phyloP scores from a whole-genome alignment of 2,329 filamentous ascomycete genomes.

The Fusarium sp. region DNA sequence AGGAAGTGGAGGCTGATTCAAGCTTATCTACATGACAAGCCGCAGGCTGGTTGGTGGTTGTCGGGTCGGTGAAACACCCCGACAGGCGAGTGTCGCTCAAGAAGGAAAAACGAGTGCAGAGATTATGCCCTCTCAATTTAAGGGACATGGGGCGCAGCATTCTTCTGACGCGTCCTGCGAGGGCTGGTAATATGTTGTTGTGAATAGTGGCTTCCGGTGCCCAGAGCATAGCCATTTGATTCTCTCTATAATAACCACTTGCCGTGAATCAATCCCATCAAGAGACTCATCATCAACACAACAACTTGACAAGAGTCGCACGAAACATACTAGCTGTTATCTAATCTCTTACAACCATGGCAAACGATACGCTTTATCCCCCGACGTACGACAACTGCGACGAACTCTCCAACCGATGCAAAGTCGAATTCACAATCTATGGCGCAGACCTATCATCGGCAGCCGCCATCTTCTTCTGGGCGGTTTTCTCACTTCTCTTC shows the following conservation, averaged over 20 bases:
- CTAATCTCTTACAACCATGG: neutral
- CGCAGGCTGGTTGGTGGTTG: neutral
- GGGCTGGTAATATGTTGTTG: neutral
- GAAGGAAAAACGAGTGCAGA: neutral
- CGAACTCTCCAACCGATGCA: constrained; percentile 38
- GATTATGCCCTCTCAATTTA: neutral
- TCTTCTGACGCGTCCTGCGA: neutral
- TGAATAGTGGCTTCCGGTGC: neutral
- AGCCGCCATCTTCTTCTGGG: constrained; percentile 48
- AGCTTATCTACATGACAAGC: neutral
- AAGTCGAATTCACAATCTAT: constrained; percentile 41
- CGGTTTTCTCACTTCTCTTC: constrained; percentile 49
- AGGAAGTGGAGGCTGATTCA: neutral
- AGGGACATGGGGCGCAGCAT: neutral
- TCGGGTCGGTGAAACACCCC: neutral
- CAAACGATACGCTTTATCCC: neutral
- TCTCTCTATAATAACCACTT: neutral
- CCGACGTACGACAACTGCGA: constrained; percentile 29
- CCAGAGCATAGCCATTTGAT: neutral
- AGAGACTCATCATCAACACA: neutral
- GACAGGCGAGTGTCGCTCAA: neutral
- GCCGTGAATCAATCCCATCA: neutral
- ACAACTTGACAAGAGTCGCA: neutral
- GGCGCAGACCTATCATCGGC: constrained; percentile 37
- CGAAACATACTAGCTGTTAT: neutral